A percentile compares a stretch with the other conserved stretches of the same genome.
phyloP scores from a whole-genome alignment of 2,329 filamentous ascomycete genomes.

The Rhynchosporium secalis region DNA sequence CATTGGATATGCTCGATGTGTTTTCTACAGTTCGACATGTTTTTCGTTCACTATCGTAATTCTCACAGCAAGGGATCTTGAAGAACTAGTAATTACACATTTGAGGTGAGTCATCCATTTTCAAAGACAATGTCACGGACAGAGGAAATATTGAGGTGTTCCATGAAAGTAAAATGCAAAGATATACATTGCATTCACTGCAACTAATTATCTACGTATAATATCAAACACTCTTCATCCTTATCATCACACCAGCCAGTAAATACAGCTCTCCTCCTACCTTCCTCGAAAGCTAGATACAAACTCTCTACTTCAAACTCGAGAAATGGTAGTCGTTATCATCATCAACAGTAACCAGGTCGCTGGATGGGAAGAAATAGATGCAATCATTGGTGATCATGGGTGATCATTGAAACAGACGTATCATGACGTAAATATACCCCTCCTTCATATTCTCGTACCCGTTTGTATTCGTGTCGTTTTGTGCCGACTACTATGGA shows the following conservation, averaged over 20 bases:
- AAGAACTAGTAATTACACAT: background rate
- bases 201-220: background rate
- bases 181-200: constrained; percentile 1
- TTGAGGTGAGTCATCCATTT: constrained; percentile 2
- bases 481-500: background rate
- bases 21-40: background rate
- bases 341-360: background rate
- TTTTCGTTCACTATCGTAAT: background rate
- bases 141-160: no score
- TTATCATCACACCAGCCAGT: background rate
- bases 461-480: background rate
- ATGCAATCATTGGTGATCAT: constrained; percentile 20
- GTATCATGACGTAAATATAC: background rate
- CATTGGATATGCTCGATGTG: background rate
- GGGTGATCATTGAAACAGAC: constrained; percentile 23
- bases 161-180: background rate
- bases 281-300: constrained; percentile 4
- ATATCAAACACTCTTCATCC: constrained; percentile 2
- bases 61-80: background rate
- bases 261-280: constrained; percentile 1
- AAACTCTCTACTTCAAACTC: background rate
- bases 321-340: background rate
- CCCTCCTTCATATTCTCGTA: background rate
- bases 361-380: constrained; percentile 1
- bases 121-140: background rate